Percentiles rank a stretch among this genome's conserved stretches.
Conservation (phyloP, 31 red algal species). For the Bonnemaisonia californica region DNA sequence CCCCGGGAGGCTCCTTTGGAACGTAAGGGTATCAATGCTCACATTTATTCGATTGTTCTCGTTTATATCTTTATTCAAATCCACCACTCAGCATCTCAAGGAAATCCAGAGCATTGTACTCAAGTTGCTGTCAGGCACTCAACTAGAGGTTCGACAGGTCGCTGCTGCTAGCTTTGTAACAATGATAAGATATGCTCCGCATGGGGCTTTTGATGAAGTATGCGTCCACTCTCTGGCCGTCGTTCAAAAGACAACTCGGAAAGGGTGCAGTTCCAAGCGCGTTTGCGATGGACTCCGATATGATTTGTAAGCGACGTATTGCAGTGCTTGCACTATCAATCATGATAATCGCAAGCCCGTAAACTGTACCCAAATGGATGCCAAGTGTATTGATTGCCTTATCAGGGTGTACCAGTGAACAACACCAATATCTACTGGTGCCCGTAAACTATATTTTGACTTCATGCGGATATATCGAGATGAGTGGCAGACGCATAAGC, state of each 20-base stretch:
- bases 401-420: constrained; percentile 79
- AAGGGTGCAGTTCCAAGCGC: constrained; percentile 37
- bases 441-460: constrained; percentile 80
- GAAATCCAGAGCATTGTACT: constrained; percentile 60
- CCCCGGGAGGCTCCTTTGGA: constrained; percentile 52
- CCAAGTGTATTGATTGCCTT: constrained; percentile 79
- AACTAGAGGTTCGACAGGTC: constrained; percentile 87
- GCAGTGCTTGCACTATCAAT: constrained; percentile 80
- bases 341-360: constrained; percentile 86
- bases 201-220: constrained; percentile 45
- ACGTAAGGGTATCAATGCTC: constrained; percentile 65
- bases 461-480: constrained; percentile 96
- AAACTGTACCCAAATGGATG: constrained; percentile 87
- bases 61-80: constrained; percentile 61
- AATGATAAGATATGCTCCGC: constrained; percentile 74
- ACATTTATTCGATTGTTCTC: constrained; percentile 82
- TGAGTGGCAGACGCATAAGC: constrained; percentile 85
- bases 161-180: constrained; percentile 80
- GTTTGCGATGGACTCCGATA: constrained; percentile 38
- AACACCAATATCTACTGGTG: constrained; percentile 85
- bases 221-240: constrained; percentile 29
- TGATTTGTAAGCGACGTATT: constrained; percentile 72
- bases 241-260: constrained; percentile 38
- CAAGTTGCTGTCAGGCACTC: constrained; percentile 63
- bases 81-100: constrained; percentile 16